These are phyloP conservation scores for Spencermartinsiella ligniputridi DNA, from an alignment of 1,139 yeast genomes.

Conservation along the genomic window DNA sequence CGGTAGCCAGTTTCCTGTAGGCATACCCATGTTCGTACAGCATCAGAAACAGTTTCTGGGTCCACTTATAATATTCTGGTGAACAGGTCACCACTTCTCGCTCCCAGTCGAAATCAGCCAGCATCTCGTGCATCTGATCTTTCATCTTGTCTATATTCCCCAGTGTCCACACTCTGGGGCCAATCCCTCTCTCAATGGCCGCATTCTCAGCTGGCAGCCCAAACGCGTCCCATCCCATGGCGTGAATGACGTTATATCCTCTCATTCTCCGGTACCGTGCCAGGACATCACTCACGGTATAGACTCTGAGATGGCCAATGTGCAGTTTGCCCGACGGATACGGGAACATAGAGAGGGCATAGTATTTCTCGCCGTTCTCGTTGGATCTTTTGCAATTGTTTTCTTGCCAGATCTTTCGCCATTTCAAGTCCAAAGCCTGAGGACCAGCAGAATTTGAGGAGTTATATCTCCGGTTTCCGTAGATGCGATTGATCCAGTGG, in stretches of 20 bases:
- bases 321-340: slow-evolving; percentile 92
- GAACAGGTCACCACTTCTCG: slow-evolving; percentile 82
- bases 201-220: slow-evolving; percentile 99
- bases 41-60: slow-evolving; percentile 78
- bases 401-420: slow-evolving; percentile 20
- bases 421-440: slow-evolving; percentile 27
- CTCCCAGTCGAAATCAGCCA: slow-evolving; percentile 93
- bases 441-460: too few relatives aligned
- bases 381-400: slow-evolving; percentile 11
- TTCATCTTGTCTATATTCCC: slow-evolving; percentile 78
- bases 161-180: slow-evolving; percentile 80
- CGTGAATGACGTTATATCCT: slow-evolving; percentile 80
- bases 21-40: slow-evolving; percentile 74
- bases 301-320: slow-evolving; percentile 90
- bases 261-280: slow-evolving; percentile 72
- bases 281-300: slow-evolving; percentile 81
- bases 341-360: slow-evolving; percentile 85
- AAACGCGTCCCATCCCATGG: slow-evolving; percentile 99
- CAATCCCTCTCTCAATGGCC: slow-evolving; percentile 77
- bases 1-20: slow-evolving; percentile 78
- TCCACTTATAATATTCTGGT: slow-evolving; percentile 87
- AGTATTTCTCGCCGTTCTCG: slow-evolving; percentile 44
- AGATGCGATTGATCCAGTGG: too few relatives aligned
- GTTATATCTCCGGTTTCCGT: too few relatives aligned
- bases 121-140: slow-evolving; percentile 68